Evolutionary conservation across 1,284 basidiomycete species (phyloP), one percentile per base, ranked within the genome.

Genomic region (Ceratobasidium sp.): DNA sequence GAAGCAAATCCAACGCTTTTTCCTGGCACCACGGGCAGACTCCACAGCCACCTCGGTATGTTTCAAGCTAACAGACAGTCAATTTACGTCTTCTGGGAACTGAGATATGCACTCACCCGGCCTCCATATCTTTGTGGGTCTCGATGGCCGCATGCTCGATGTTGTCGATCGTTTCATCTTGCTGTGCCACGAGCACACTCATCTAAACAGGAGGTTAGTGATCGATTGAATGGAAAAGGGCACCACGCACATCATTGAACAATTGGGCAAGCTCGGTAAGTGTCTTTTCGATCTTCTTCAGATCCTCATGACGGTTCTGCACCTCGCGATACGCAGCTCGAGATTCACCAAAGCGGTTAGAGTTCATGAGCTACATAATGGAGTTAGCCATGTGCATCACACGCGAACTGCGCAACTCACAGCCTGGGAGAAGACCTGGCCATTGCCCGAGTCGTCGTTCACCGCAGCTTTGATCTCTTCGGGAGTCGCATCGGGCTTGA

Each of bases 281-380:
- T n/a, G 85, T 86, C 77, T 80, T 80, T 75, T 86, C 85, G 74
- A 87, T 86, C 73, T 83, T 81, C 72, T 83, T 81, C 72, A 87
- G 82, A 72, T 86, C 86, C 74, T 82, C 82, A 75, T 87, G 85
- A 69, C 86, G 79, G 75, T 83, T 82, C 76, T 86, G 85, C 13
- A 86, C 85, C 76, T 86, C 85, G 53, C 82, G 79, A 75, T 83
- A 82, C 0, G 85, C 85, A 12, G 82, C 83, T 55, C 83, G 79
- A 13, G 85, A 85, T 68, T 85, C 83, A 34, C 82, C 83, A 71
- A 84, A 83, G 65, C 85, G 79, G 75, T 84, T 84, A 49, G 84
- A 84, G 77, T 82, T 83, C 73, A 84, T 78, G 52, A 85, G 77
- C 82, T 83, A 70, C 10, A 17, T 45, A 5, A 13, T 31, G 43